Conservation (phyloP, 2,329 filamentous ascomycete genomes). For the Botrytis cinerea region DNA sequence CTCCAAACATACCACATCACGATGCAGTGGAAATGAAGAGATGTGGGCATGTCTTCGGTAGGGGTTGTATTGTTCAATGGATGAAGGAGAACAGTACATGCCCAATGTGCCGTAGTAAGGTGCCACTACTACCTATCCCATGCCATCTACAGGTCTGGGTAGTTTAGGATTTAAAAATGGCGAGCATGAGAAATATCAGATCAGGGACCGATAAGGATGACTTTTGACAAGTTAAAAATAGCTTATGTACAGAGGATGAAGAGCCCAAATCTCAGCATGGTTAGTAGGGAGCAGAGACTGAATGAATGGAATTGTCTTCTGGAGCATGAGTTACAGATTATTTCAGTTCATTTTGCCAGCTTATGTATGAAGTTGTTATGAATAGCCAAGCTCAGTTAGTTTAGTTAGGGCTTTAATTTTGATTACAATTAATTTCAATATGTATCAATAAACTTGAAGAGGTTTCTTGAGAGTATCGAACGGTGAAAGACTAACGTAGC, state of each 20-base stretch:
- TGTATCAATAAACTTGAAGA: neutral
- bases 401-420: neutral
- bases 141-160: neutral
- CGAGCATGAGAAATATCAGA: neutral
- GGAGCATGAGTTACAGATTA: neutral
- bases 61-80: neutral
- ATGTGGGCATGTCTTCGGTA: neutral
- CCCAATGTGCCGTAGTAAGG: neutral
- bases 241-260: accelerated
- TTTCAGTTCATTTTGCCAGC: neutral
- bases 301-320: neutral
- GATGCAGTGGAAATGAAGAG: neutral
- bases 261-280: neutral
- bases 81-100: neutral
- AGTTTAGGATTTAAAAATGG: neutral
- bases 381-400: neutral
- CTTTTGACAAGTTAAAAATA: neutral
- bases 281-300: neutral
- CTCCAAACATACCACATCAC: neutral
- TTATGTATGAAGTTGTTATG: neutral
- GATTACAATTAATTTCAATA: neutral
- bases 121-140: neutral
- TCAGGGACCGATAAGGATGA: neutral
- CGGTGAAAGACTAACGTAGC: neutral
- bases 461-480: neutral